These are phyloP conservation scores for Diacronema lutheri DNA, from an alignment of 78 protist genomes.

Conservation along the genomic window DNA sequence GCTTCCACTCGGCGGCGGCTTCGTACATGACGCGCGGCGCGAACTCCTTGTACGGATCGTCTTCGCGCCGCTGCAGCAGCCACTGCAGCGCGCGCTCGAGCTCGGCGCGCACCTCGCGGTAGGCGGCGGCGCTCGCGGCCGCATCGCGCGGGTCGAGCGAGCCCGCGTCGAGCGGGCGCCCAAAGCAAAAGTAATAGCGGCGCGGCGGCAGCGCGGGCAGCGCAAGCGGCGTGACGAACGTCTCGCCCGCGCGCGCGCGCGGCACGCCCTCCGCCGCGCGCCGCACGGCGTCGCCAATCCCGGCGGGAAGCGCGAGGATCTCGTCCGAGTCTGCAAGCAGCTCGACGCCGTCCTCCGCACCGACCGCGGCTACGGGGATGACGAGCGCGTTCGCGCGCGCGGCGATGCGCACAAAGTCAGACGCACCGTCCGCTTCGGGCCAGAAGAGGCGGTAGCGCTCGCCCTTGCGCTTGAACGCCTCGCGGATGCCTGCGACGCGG, in stretches of 20 bases:
- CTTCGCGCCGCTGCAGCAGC: background rate
- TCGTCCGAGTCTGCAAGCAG: constrained; percentile 1
- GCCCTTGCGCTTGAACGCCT: constrained; percentile 16
- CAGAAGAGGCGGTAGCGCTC: constrained; percentile 4
- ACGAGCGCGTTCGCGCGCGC: background rate
- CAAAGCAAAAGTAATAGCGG: background rate
- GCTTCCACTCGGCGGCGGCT: background rate
- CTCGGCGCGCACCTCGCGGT: background rate
- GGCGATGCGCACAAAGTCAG: background rate
- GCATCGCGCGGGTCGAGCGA: background rate
- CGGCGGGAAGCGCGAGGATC: background rate
- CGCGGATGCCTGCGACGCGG: background rate
- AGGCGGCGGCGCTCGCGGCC: background rate
- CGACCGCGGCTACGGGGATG: background rate
- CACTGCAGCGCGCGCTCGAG: background rate
- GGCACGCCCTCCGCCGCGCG: background rate
- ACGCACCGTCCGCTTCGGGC: background rate
- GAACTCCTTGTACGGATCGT: background rate
- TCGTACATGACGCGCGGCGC: constrained; percentile 4
- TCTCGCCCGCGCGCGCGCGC: background rate
- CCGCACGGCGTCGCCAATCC: background rate
- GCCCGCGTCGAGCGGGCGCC: background rate
- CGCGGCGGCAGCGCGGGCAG: background rate
- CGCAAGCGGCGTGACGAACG: background rate
- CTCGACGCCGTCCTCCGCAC: constrained; percentile 11